phyloP scores from a whole-genome alignment of 2,329 filamentous ascomycete genomes.

The Penicillium griseofulvum region DNA sequence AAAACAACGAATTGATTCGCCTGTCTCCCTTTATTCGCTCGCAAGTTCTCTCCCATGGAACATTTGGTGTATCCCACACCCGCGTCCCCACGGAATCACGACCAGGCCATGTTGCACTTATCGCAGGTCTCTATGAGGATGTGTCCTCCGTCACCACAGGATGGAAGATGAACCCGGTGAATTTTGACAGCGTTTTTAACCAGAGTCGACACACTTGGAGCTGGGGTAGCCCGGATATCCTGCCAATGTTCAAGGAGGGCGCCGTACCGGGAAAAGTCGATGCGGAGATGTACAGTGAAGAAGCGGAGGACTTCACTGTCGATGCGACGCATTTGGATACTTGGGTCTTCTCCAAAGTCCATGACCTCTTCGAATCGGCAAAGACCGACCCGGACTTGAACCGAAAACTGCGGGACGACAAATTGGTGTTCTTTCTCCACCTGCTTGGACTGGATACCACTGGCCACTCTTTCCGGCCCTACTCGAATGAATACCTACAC shows the following conservation, averaged over 20 bases:
- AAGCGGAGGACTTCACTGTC: constrained; percentile 85
- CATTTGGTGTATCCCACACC: constrained; percentile 96
- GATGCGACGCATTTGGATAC: constrained; percentile 78
- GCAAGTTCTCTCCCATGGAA: constrained; percentile 81
- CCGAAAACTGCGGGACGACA: constrained; percentile 72
- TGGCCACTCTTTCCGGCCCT: constrained; percentile 82
- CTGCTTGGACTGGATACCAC: constrained; percentile 87
- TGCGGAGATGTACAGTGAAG: constrained; percentile 77
- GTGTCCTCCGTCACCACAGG: constrained; percentile 95
- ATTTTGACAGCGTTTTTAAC: constrained; percentile 99
- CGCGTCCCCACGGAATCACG: constrained; percentile 94
- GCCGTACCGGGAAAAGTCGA: constrained; percentile 83
- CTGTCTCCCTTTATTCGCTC: constrained; percentile 90
- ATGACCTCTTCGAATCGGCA: constrained; percentile 78
- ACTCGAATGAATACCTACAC: constrained; percentile 89
- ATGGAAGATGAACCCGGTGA: constrained; percentile 97
- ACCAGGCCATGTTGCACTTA: constrained; percentile 93
- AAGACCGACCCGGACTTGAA: constrained; percentile 73
- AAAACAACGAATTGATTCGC: constrained; percentile 59
- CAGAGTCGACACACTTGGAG: constrained; percentile 96
- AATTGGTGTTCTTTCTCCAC: constrained; percentile 92
- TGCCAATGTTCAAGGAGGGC: constrained; percentile 96
- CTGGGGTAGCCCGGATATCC: constrained; percentile 96
- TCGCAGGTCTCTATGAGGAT: constrained; percentile 95
- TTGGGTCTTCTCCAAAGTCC: constrained; percentile 96